These are phyloP conservation scores for Alternaria solani DNA, from an alignment of 2,329 filamentous ascomycete genomes.

Conservation along the genomic window DNA sequence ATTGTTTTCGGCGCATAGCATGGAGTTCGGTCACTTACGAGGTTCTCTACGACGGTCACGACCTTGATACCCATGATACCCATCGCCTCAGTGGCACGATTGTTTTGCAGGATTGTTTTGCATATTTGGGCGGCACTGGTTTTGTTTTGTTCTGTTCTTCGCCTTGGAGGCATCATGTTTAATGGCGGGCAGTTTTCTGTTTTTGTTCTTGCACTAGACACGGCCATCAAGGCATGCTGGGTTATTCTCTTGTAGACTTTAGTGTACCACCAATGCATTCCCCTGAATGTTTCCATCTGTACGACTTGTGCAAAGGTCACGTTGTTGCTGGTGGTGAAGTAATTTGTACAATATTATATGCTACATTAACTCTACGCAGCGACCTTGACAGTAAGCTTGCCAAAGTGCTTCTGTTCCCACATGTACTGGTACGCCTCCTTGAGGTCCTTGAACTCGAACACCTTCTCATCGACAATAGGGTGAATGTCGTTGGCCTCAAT, in stretches of 20 bases:
- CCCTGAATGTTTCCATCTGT: background rate
- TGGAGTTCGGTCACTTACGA: constrained; percentile 22
- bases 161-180: constrained; percentile 17
- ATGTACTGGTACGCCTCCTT: constrained; percentile 61
- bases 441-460: constrained; percentile 62
- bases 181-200: background rate
- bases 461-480: constrained; percentile 66
- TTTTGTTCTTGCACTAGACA: background rate
- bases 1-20: constrained; percentile 19
- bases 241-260: background rate
- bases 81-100: constrained; percentile 17
- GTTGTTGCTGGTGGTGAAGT: background rate
- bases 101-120: constrained; percentile 8
- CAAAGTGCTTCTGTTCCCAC: constrained; percentile 58
- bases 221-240: background rate
- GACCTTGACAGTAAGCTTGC: constrained; percentile 48
- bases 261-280: background rate
- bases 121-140: background rate
- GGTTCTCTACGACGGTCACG: constrained; percentile 18
- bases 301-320: background rate
- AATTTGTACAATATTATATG: background rate
- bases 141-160: background rate
- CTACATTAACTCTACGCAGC: constrained; percentile 17
- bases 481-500: constrained; percentile 68
- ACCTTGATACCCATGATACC: constrained; percentile 24